Evolutionary conservation across 2,329 filamentous ascomycete species (phyloP), one percentile per base, ranked within the genome.

Genomic region (Gremmenia infestans): DNA sequence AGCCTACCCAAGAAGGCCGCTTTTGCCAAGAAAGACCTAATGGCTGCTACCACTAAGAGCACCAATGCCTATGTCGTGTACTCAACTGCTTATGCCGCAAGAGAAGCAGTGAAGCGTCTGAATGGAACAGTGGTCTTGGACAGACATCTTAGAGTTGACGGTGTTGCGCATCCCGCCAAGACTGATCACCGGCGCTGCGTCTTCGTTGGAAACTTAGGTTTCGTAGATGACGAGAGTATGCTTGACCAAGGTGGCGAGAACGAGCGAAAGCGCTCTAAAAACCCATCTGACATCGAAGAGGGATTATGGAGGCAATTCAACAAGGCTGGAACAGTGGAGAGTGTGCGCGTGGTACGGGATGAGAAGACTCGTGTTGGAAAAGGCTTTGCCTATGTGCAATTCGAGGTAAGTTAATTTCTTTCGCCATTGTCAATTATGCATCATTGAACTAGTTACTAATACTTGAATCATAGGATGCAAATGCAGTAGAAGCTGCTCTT

Each of bases 331-430:
- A 88, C 82, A 61, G 89, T 99, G 12, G 93, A 99, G 73, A 96
- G 87, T 68, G 95, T 99, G 37, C 88, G 94, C 36, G 91, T 99
- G 19, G 83, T 97, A 50, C 85, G 94, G 54, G 94, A 99, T 68
- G 79, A 89, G 60, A 87, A 88, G 63, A 99, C 95, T 7, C 84
- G 95, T 50, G 90, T 99, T 32, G 91, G 94, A 67, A 99, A 99
- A 71, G 94, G 94, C 4, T 91, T 99, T 69, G 95, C 95, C 60
- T 99, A 99, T 68, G 93, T 99, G 15, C 94, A 99, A 70, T 99
- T 99, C 73, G 83, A 87, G 68, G 83, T 85, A 66, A 75, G 76
- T 72, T 46, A 8, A 25, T 19, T 17, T 36, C 15, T 53, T 63
- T 55, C 59, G 43, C 15, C 28, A 9, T 17, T 50, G 35, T 23